Conservation (phyloP, 768 basidiomycete species). For the Auricularia cornea region DNA sequence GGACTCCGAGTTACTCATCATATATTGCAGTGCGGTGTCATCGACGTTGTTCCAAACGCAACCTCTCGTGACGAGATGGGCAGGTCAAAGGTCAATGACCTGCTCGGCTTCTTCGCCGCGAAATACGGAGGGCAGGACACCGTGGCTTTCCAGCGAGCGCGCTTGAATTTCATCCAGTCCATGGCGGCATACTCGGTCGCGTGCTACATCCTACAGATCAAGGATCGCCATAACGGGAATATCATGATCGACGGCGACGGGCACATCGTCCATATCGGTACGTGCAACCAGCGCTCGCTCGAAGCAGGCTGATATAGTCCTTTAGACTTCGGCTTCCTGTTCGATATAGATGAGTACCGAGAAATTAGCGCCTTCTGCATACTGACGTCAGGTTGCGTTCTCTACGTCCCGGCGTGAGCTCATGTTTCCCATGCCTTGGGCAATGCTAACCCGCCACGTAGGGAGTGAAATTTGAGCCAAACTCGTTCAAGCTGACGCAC, state of each 20-base stretch:
- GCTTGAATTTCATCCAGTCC: conserved; percentile 93
- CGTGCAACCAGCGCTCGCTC: conserved; percentile 14
- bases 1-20: conserved; percentile 2
- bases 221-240: conserved; percentile 98
- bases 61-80: conserved; percentile 99
- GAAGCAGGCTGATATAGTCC: conserved; percentile 10
- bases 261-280: conserved; percentile 93
- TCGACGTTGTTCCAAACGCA: conserved; percentile 95
- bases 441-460: conserved; percentile 20
- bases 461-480: conserved; percentile 99
- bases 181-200: conserved; percentile 99
- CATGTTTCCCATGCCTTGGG: background rate
- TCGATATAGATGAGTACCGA: conserved; percentile 94
- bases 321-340: conserved; percentile 91
- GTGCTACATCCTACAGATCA: conserved; percentile 97
- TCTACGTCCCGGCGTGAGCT: conserved; percentile 63
- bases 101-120: conserved; percentile 86
- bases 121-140: conserved; percentile 91
- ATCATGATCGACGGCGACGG: conserved; percentile 99
- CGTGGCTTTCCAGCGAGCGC: conserved; percentile 81
- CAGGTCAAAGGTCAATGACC: conserved; percentile 92
- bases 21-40: conserved; percentile 76
- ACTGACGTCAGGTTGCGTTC: conserved; percentile 17
- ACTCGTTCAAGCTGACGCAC: conserved; percentile 95
- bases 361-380: conserved; percentile 4